Conservation (phyloP, 208 protist species). For the Trypanosoma avium region DNA sequence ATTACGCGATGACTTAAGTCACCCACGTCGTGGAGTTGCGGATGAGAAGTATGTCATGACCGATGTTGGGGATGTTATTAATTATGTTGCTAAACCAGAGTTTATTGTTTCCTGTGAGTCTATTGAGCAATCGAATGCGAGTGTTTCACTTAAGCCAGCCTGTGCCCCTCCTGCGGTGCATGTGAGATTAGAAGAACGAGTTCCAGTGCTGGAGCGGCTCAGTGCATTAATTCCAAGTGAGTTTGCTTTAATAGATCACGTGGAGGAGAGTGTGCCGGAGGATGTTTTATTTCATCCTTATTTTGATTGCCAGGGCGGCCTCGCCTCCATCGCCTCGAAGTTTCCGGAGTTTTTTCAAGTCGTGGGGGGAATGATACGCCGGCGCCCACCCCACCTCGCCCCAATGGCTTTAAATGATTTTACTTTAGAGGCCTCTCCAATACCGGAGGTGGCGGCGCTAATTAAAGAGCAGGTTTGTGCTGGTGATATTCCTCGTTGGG, state of each 20-base stretch:
- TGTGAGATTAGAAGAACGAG: slow-evolving; percentile 77
- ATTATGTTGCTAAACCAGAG: slow-evolving; percentile 76
- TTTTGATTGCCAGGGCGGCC: slow-evolving; percentile 90
- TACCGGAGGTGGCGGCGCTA: slow-evolving; percentile 64
- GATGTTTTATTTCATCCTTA: slow-evolving; percentile 88
- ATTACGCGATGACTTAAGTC: slow-evolving; percentile 66
- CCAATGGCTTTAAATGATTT: slow-evolving; percentile 76
- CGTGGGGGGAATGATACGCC: slow-evolving; percentile 62
- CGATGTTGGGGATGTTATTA: slow-evolving; percentile 69
- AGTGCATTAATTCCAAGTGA: slow-evolving; percentile 56
- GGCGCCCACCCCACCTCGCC: slow-evolving; percentile 65
- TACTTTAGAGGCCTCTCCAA: slow-evolving; percentile 60
- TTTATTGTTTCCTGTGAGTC: slow-evolving; percentile 64
- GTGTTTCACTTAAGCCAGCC: slow-evolving; percentile 51
- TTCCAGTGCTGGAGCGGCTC: slow-evolving; percentile 82
- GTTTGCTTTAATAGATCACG: slow-evolving; percentile 58
- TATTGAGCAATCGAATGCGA: slow-evolving; percentile 45
- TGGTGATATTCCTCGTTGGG: slow-evolving; percentile 76
- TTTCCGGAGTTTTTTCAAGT: slow-evolving; percentile 86
- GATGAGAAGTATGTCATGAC: slow-evolving; percentile 88
- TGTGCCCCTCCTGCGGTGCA: slow-evolving; percentile 70
- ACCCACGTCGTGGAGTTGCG: slow-evolving; percentile 66
- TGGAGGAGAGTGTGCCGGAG: slow-evolving; percentile 80
- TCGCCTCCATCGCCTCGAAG: slow-evolving; percentile 76
- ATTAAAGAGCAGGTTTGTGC: slow-evolving; percentile 61